Evolutionary conservation across 495 filamentous ascomycete species (phyloP).

Genomic region (Podospora bellae-mahoneyi): DNA sequence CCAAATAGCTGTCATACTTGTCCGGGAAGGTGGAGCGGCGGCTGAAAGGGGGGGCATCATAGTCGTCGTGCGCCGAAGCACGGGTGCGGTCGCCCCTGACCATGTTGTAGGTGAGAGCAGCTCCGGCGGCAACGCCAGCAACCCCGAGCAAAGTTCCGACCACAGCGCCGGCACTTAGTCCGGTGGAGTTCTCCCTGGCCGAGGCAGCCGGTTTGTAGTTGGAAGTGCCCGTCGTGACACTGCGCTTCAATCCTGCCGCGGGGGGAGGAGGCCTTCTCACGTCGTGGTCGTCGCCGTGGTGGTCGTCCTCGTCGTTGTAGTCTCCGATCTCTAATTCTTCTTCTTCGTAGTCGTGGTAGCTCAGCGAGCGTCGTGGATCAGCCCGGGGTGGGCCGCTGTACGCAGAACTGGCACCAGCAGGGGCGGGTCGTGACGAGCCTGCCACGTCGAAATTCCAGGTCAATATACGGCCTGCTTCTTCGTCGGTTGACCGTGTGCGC

Average conservation of each 20-base stretch:
- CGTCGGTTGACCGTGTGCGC: constrained; percentile 35
- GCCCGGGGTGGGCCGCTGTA: constrained; percentile 26
- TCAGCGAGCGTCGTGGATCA: constrained; percentile 23
- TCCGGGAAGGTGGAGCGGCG: constrained; percentile 41
- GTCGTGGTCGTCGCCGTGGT: constrained; percentile 20
- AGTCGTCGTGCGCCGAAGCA: constrained; percentile 39
- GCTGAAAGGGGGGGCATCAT: constrained; percentile 30
- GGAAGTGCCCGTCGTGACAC: constrained; percentile 36
- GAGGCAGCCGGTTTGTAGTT: constrained; percentile 32
- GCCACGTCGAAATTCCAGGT: constrained; percentile 50
- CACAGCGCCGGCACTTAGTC: constrained; percentile 40
- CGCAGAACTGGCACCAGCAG: constrained; percentile 20
- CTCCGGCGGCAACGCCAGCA: constrained; percentile 76
- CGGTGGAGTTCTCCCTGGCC: constrained; percentile 36
- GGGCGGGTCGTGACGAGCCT: constrained; percentile 15
- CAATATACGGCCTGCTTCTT: constrained; percentile 47
- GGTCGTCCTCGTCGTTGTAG: constrained; percentile 3
- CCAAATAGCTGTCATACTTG: constrained; percentile 33
- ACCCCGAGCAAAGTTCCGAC: constrained; percentile 63
- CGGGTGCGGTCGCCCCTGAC: constrained; percentile 52
- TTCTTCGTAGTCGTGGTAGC: constrained; percentile 15
- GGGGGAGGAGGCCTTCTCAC: constrained; percentile 14
- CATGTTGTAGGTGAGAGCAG: constrained; percentile 71
- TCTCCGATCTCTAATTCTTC: background rate
- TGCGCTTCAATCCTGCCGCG: constrained; percentile 32